These are phyloP conservation scores for Glycyrrhiza uralensis DNA, from an alignment of 306 rosid species.

Conservation along the genomic window DNA sequence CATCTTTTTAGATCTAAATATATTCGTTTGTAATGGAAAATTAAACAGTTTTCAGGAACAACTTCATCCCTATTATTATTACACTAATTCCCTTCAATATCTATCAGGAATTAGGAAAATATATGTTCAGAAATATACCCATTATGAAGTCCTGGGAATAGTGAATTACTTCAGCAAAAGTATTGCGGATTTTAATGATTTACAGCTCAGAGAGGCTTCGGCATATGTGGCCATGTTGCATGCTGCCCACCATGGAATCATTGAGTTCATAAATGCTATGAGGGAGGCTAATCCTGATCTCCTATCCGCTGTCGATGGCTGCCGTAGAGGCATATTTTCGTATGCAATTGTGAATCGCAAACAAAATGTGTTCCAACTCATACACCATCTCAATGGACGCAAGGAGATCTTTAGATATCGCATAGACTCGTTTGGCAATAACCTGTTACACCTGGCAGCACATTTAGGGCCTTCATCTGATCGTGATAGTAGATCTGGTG, in stretches of 20 bases:
- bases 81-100: not conserved
- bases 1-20: no score
- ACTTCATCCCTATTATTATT: no score
- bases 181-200: not conserved
- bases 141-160: not conserved
- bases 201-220: not conserved
- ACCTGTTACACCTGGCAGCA: constrained; percentile 11
- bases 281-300: not conserved
- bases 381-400: not conserved
- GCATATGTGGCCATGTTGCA: not conserved
- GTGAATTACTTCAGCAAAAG: not conserved
- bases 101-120: not conserved
- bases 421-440: not conserved
- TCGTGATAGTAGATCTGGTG: not conserved
- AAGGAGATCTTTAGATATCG: not conserved
- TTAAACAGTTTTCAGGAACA: no score
- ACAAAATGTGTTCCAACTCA: not conserved
- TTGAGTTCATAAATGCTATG: constrained; percentile 9
- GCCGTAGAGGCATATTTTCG: constrained; percentile 18
- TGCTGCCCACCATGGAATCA: constrained; percentile 5
- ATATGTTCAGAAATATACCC: not conserved
- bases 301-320: not conserved
- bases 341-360: constrained; percentile 15
- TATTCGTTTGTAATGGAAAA: no score
- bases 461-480: constrained; percentile 18